Percentiles rank a stretch among this genome's conserved stretches.
These are phyloP conservation scores for Lecanosticta acicola DNA, from an alignment of 2,329 filamentous ascomycete species.

Conservation along the genomic window DNA sequence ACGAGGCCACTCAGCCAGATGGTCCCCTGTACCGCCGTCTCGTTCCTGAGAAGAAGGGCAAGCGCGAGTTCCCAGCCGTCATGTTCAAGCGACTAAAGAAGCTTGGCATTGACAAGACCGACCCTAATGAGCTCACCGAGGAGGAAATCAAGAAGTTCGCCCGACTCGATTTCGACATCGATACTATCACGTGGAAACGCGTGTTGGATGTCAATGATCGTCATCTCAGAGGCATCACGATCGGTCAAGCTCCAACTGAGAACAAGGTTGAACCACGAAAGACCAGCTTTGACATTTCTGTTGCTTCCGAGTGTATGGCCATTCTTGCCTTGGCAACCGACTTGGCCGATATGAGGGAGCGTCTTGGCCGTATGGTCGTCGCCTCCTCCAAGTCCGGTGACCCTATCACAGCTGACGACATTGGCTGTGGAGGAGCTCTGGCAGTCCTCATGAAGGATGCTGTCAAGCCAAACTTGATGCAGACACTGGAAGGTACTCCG, in stretches of 20 bases:
- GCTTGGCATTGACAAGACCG: conserved; percentile 90
- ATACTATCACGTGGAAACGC: conserved; percentile 94
- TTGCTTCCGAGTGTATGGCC: conserved; percentile 97
- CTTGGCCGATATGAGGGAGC: conserved; percentile 82
- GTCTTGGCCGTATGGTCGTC: conserved; percentile 91
- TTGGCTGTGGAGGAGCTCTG: conserved; percentile 85
- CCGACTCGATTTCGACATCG: conserved; percentile 91
- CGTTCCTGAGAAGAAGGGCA: conserved; percentile 84
- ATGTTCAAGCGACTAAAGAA: conserved; percentile 94
- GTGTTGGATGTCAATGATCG: conserved; percentile 97
- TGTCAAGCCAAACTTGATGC: conserved; percentile 98
- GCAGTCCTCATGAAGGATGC: conserved; percentile 96
- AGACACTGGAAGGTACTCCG: conserved; percentile 92
- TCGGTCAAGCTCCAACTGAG: conserved; percentile 84
- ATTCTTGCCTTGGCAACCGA: conserved; percentile 90
- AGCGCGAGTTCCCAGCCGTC: conserved; percentile 76
- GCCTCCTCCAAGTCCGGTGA: conserved; percentile 80
- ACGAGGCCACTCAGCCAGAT: conserved; percentile 93
- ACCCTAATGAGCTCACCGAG: conserved; percentile 81
- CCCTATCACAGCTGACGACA: conserved; percentile 90
- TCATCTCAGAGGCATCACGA: conserved; percentile 80
- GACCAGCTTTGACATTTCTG: conserved; percentile 96
- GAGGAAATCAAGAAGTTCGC: conserved; percentile 86
- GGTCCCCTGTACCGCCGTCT: conserved; percentile 79
- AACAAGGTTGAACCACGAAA: conserved; percentile 73